phyloP scores from a whole-genome alignment of 768 basidiomycete genomes.

The Chalciporus piperatus region DNA sequence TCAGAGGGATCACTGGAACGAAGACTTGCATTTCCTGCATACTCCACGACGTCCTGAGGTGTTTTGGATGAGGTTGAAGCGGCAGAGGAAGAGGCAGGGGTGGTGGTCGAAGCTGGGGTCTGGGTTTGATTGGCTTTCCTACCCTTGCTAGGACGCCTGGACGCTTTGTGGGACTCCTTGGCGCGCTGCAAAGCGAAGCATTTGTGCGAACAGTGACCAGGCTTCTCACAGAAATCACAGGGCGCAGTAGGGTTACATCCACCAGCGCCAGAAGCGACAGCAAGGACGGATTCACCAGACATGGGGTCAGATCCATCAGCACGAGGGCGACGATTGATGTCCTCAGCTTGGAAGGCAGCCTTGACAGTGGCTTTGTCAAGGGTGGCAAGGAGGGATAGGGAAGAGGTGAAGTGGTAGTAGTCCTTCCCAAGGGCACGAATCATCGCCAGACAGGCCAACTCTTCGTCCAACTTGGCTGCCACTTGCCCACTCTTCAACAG shows the following conservation, averaged over 20 bases:
- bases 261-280: neutral
- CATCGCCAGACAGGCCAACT: slow-evolving; percentile 11
- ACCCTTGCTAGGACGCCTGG: neutral
- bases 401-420: slow-evolving; percentile 11
- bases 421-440: slow-evolving; percentile 6
- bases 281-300: neutral
- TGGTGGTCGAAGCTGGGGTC: slow-evolving; percentile 10
- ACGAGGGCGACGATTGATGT: too few relatives aligned
- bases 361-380: too few relatives aligned
- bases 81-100: neutral
- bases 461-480: neutral
- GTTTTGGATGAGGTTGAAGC: neutral
- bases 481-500: too few relatives aligned
- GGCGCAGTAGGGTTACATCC: neutral
- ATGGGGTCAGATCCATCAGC: too few relatives aligned
- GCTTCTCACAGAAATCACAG: neutral
- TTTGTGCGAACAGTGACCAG: slow-evolving; percentile 1
- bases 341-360: too few relatives aligned
- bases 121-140: neutral
- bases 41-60: neutral
- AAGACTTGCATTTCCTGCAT: slow-evolving; percentile 3
- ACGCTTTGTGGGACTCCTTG: neutral
- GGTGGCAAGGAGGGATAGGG: neutral
- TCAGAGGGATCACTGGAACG: neutral
- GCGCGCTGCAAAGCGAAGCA: neutral